Evolutionary conservation across 176 grass and related monocot genomes (phyloP).

Genomic region (Thalia dealbata): DNA sequence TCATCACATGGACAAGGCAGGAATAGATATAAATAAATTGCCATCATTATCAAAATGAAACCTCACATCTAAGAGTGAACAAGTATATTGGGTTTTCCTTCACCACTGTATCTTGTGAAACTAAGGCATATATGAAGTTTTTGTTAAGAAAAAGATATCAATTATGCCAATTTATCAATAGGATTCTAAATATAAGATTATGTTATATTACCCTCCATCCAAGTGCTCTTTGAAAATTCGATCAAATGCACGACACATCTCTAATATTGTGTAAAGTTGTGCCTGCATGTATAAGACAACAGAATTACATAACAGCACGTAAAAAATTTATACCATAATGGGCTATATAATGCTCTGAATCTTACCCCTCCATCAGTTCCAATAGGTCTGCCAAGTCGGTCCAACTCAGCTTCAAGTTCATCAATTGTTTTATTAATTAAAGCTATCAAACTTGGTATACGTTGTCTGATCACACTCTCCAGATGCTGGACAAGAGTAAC

Average conservation of each 20-base stretch:
- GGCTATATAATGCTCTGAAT: constrained; percentile 11
- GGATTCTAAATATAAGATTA: not conserved
- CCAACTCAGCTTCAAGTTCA: constrained; percentile 96
- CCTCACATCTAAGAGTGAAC: not conserved
- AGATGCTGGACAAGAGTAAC: constrained; percentile 51
- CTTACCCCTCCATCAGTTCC: constrained; percentile 89
- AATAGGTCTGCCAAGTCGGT: constrained; percentile 86
- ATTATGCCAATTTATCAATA: not conserved
- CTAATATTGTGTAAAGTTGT: constrained; percentile 97
- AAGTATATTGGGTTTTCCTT: not conserved
- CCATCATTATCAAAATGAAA: not conserved
- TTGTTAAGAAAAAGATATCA: not conserved
- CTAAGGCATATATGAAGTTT: not conserved
- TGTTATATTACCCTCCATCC: constrained; percentile 80
- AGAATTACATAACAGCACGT: not conserved
- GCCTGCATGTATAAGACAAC: constrained; percentile 39
- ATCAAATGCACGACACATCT: constrained; percentile 99
- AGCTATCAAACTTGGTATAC: constrained; percentile 91
- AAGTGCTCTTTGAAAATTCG: constrained; percentile 97
- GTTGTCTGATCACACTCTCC: constrained; percentile 79
- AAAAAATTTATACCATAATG: constrained; percentile 2
- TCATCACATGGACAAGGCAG: not conserved
- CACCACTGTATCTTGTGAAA: not conserved
- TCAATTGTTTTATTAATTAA: constrained; percentile 99
- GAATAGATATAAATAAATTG: not conserved